A percentile compares a stretch with the other conserved stretches of the same genome.
Conservation (phyloP, 768 basidiomycete species). For the Tylopilus plumbeoviolaceoides region DNA sequence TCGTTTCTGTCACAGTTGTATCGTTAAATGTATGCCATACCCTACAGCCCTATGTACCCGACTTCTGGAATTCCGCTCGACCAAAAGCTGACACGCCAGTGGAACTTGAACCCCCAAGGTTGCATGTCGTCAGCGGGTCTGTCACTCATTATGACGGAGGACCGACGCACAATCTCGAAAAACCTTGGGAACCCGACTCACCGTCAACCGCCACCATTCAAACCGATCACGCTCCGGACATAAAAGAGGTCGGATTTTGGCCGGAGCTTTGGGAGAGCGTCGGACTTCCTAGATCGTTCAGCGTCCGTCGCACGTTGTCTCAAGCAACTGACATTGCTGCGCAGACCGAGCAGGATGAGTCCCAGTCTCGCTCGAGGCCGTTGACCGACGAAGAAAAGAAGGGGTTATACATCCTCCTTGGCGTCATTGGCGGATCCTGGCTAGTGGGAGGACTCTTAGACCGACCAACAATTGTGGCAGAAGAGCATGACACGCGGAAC, state of each 20-base stretch:
- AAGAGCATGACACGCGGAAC: conserved; percentile 7
- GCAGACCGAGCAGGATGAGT: conserved; percentile 15
- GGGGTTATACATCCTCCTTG: conserved; percentile 45
- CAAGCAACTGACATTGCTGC: conserved; percentile 8
- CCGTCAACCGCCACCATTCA: conserved; percentile 1
- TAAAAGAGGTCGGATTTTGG: conserved; percentile 21
- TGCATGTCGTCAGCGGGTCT: conserved; percentile 47
- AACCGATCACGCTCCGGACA: conserved; percentile 13
- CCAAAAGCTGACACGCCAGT: conserved; percentile 29
- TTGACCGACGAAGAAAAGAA: conserved; percentile 42
- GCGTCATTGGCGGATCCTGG: conserved; percentile 48
- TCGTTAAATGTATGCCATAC: neutral
- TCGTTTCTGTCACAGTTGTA: neutral
- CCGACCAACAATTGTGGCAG: conserved; percentile 5
- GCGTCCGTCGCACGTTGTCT: conserved; percentile 16
- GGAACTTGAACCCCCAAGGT: conserved; percentile 37
- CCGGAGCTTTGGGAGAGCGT: conserved; percentile 37
- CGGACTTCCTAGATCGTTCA: conserved; percentile 33
- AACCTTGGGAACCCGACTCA: conserved; percentile 8
- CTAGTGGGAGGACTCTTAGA: conserved; percentile 34
- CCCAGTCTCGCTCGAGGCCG: conserved; percentile 25
- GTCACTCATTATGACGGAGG: conserved; percentile 46
- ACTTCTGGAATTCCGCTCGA: conserved; percentile 54
- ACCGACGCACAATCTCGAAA: conserved; percentile 40
- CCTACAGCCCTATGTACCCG: conserved; percentile 52